Conservation (phyloP, 371 early-diverging fungal genomes). For the Conidiobolus coronatus region DNA sequence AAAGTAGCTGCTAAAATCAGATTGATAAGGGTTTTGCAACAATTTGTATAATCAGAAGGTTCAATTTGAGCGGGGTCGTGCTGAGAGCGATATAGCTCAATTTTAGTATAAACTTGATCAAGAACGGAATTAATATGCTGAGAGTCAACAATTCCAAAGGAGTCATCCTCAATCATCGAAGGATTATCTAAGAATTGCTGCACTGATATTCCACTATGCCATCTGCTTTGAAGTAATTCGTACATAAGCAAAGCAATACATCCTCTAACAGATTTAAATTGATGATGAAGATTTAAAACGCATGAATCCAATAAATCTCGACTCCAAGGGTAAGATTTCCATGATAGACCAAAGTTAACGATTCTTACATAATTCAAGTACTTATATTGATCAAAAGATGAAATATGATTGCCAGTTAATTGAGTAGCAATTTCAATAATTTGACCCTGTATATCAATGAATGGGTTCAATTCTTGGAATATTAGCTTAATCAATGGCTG, state of each 20-base stretch:
- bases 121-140: too few relatives aligned
- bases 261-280: slow-evolving; percentile 77
- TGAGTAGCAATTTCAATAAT: slow-evolving; percentile 9
- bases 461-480: slow-evolving; percentile 9
- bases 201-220: slow-evolving; percentile 10
- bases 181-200: too few relatives aligned
- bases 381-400: slow-evolving; percentile 61
- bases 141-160: too few relatives aligned
- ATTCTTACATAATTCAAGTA: slow-evolving; percentile 40
- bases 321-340: slow-evolving; percentile 32
- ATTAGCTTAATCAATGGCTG: slow-evolving; percentile 41
- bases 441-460: too few relatives aligned
- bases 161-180: too few relatives aligned
- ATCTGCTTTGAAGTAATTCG: slow-evolving; percentile 29
- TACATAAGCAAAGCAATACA: slow-evolving; percentile 44
- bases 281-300: slow-evolving; percentile 34
- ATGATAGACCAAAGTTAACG: slow-evolving; percentile 27
- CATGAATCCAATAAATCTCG: slow-evolving; percentile 21
- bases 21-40: too few relatives aligned
- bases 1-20: too few relatives aligned
- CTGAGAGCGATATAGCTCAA: too few relatives aligned
- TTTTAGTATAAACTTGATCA: too few relatives aligned
- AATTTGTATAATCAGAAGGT: too few relatives aligned
- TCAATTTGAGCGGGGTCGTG: too few relatives aligned
- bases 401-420: slow-evolving; percentile 49